Base-by-base conservation (phyloP, 2,329 filamentous ascomycete genomes). In the Talaromyces sp. region DNA sequence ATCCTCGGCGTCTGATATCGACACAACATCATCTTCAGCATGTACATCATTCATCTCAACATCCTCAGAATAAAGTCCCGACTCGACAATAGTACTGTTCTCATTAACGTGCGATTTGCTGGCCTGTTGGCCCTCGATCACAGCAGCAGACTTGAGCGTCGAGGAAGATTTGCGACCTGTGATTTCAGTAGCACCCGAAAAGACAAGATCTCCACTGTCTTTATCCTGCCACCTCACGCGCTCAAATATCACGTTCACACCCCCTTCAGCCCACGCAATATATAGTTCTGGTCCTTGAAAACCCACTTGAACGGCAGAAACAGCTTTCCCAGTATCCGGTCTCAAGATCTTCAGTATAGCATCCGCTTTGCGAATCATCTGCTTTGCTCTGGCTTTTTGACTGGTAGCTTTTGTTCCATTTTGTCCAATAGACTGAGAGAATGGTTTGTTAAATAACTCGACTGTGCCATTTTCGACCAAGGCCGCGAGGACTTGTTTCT, bases 81-180 rank as follows among this genome's bases (percentile, higher is more conserved):
- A 70, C 57, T 77, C 77, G 10, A 87, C 80, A 1, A 81, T 76
- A 10, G 82, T 76, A 56, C 76, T 78, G 33, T 81, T 79, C 62
- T 87, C 84, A 67, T 86, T 80, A 35, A 86, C 78, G 40, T 79
- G 77, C 59, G 74, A 77, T 63, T 80, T 78, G 43, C 76, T 77
- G 51, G 76, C 67, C 61, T 78, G 74, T 64, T 80, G 81, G 22
- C 77, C 71, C 25, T 81, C 80, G 65, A 83, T 85, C 57, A 80
- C 77, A 56, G 78, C 76, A 17, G 77, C 79, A 2, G 78, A 77
- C 54, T 71, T 70, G 41, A 80, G 66, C 11, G 72, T 72, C 21
- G 74, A 75, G 50, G 71, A 70, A 7, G 71, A 72, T 63, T 76
- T 80, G 48, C 67, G 71, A 60, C 74, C 75, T 15, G 71, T 65